Base-by-base conservation (phyloP, 2,329 filamentous ascomycete genomes). In the Fusarium sp. region DNA sequence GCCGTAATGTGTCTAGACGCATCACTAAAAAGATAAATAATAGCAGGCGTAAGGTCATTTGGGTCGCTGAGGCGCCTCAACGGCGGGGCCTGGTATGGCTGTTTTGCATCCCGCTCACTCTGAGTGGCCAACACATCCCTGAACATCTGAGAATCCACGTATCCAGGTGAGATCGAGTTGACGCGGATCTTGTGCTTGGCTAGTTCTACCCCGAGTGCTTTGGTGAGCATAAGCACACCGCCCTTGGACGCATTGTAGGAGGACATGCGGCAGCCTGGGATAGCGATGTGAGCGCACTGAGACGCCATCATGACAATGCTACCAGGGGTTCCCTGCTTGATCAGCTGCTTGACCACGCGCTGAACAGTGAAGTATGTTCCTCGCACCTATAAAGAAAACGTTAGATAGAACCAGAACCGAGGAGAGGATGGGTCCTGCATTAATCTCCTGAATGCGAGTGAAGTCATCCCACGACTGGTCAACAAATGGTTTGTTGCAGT, bases 211-310 rank as follows among this genome's bases (percentile, higher is more conserved):
- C 75, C 81, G 15, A 84, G 77, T 5, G 79, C 81, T 59, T 80
- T 81, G 24, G 79, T 79, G 9, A 85, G 78, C 78, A 83, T 81
- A 39, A 81, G 72, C 10, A 85, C 75, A 5, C 77, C 84, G 12
- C 82, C 83, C 67, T 85, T 85, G 26, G 82, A 83, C 9, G 83
- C 82, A 44, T 83, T 83, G 70, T 86, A 86, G 5, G 81, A 82
- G 2, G 83, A 81, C 79, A 75, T 74, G 42, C 68, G 50, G 35
- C 71, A 69, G 2, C 64, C 64, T 7, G 72, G 72, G 3, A 74
- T 50, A 20, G 67, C 71, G 22, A 69, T 69, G 17, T 74, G 68
- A 14, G 71, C 71, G 2, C 71, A 72, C 22, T 72, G 64, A 17
- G 72, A 75, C 11, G 72, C 72, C 20, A 75, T 54, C 9, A 74